Conservation (phyloP, 371 early-diverging fungal genomes). For the Umbelopsis sp. region DNA sequence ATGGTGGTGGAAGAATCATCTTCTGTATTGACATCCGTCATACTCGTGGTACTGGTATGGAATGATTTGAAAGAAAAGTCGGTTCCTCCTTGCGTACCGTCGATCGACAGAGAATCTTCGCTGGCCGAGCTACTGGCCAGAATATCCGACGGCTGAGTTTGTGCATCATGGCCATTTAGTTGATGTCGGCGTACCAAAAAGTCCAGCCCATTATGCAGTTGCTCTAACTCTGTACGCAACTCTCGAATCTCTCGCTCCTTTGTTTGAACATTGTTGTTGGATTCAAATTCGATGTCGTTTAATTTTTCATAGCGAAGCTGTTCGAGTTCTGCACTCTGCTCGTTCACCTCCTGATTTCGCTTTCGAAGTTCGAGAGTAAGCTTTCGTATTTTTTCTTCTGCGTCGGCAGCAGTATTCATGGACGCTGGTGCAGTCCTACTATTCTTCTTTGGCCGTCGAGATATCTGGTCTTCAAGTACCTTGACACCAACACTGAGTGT, state of each 20-base stretch:
- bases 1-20: not conserved
- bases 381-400: not conserved
- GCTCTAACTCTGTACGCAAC: conserved; percentile 24
- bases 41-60: conserved; percentile 6
- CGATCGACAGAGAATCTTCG: not conserved
- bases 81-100: not conserved
- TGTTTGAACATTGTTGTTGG: not conserved
- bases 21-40: not conserved
- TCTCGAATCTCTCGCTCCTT: conserved; percentile 21
- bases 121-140: not conserved
- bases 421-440: not conserved
- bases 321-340: conserved; percentile 14
- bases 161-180: conserved; percentile 14
- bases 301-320: conserved; percentile 3
- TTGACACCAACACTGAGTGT: conserved; percentile 56
- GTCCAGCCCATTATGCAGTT: conserved; percentile 24
- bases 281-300: conserved; percentile 8
- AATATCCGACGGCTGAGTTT: not conserved
- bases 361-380: not conserved
- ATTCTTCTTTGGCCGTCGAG: not conserved
- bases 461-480: conserved; percentile 37
- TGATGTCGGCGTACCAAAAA: conserved; percentile 22
- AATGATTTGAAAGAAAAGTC: conserved; percentile 5
- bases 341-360: conserved; percentile 7
- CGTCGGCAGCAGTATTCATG: not conserved